Evolutionary conservation across 108 stramenopile genomes (phyloP).

Genomic region (Chaetoceros muelleri): DNA sequence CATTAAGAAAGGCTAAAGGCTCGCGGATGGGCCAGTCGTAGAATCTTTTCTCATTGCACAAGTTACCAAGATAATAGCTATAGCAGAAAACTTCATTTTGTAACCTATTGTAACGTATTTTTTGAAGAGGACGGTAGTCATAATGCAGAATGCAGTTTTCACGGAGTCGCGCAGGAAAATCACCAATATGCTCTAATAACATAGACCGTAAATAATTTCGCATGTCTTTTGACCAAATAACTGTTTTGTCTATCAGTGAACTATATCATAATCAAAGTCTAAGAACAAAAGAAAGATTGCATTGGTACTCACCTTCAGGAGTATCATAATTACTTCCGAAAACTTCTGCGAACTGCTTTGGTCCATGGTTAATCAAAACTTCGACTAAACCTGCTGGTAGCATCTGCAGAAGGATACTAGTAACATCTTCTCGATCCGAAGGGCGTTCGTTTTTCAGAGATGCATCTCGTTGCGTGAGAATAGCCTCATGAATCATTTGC

Average conservation of each 20-base stretch:
- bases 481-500: conserved; percentile 42
- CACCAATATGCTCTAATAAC: conserved; percentile 71
- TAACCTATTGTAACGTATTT: conserved; percentile 50
- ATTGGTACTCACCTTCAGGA: conserved; percentile 42
- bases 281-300: not conserved
- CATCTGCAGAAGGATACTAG: conserved; percentile 55
- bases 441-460: not conserved
- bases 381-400: conserved; percentile 60
- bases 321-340: conserved; percentile 61
- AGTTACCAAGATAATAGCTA: conserved; percentile 67
- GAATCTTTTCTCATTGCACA: conserved; percentile 67
- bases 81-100: conserved; percentile 69
- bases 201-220: conserved; percentile 62
- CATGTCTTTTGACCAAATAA: conserved; percentile 75
- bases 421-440: no score
- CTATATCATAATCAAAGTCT: not conserved
- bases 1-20: conserved; percentile 58
- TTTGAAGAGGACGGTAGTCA: conserved; percentile 77
- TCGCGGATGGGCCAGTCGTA: conserved; percentile 72
- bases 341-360: conserved; percentile 42
- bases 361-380: conserved; percentile 63
- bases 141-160: conserved; percentile 39
- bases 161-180: conserved; percentile 64
- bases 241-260: conserved; percentile 2
- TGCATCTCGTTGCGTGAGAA: conserved; percentile 38